phyloP scores from a whole-genome alignment of 1,139 yeast genomes.

The Protomyces inundatus region DNA sequence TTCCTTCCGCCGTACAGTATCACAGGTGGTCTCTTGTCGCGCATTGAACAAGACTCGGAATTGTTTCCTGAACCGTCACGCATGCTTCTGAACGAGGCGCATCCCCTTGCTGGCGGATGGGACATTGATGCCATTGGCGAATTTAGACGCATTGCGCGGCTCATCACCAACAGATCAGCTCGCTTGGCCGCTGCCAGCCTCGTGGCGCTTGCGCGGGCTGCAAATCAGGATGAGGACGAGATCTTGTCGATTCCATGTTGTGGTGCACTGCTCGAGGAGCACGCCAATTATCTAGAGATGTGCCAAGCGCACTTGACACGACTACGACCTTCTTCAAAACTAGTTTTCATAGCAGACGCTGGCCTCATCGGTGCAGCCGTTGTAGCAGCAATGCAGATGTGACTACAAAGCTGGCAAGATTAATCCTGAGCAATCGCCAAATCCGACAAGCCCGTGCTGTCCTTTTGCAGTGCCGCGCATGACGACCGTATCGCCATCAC shows the following conservation, averaged over 20 bases:
- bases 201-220: slow-evolving; percentile 47
- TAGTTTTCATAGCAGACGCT: slow-evolving; percentile 11
- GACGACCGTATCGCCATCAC: slow-evolving; percentile 34
- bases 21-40: slow-evolving; percentile 35
- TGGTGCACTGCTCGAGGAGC: slow-evolving; percentile 82
- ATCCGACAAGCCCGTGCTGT: slow-evolving; percentile 32
- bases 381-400: background rate
- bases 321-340: slow-evolving; percentile 31
- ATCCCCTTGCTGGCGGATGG: slow-evolving; percentile 31
- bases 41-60: slow-evolving; percentile 33
- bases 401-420: slow-evolving; percentile 10
- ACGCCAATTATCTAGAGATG: slow-evolving; percentile 68
- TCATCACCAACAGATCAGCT: slow-evolving; percentile 75
- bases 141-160: slow-evolving; percentile 60
- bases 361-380: slow-evolving; percentile 16
- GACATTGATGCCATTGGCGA: slow-evolving; percentile 37
- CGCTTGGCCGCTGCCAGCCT: slow-evolving; percentile 74
- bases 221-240: slow-evolving; percentile 37
- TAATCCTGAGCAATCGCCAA: slow-evolving; percentile 33
- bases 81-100: slow-evolving; percentile 31
- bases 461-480: slow-evolving; percentile 31
- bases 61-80: slow-evolving; percentile 33
- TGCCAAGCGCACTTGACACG: slow-evolving; percentile 37
- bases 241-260: slow-evolving; percentile 62
- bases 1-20: slow-evolving; percentile 35